These are phyloP conservation scores for Cyclotella choctawhatcheeana DNA, from an alignment of 108 stramenopile species.

Conservation along the genomic window DNA sequence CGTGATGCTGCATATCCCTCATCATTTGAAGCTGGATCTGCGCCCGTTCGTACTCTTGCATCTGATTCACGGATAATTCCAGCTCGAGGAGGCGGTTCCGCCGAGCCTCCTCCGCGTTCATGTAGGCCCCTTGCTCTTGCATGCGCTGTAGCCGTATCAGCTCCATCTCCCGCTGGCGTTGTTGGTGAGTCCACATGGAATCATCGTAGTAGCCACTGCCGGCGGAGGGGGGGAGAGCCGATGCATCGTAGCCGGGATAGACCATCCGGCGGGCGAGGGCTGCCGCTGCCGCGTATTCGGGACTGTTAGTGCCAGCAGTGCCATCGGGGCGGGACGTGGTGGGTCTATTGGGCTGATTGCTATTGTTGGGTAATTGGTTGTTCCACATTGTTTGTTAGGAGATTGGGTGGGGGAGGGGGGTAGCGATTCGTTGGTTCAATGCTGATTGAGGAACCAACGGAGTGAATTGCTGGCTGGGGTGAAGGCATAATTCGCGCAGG, in stretches of 20 bases:
- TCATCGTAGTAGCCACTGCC: slow-evolving; percentile 12
- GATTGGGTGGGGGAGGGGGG: background rate
- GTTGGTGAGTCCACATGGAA: slow-evolving; percentile 20
- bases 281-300: slow-evolving; percentile 40
- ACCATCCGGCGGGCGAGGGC: slow-evolving; percentile 45
- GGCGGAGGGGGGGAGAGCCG: slow-evolving; percentile 8
- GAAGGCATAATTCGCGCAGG: no score
- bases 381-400: slow-evolving; percentile 28
- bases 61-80: slow-evolving; percentile 33
- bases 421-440: background rate
- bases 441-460: no score
- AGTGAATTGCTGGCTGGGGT: no score
- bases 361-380: slow-evolving; percentile 19
- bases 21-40: slow-evolving; percentile 43
- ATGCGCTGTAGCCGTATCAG: slow-evolving; percentile 44
- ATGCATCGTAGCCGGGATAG: slow-evolving; percentile 32
- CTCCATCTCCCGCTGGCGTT: slow-evolving; percentile 35
- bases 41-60: slow-evolving; percentile 39
- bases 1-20: slow-evolving; percentile 43
- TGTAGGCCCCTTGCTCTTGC: slow-evolving; percentile 40
- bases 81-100: slow-evolving; percentile 37
- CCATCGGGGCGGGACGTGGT: background rate
- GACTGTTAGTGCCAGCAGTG: slow-evolving; percentile 19
- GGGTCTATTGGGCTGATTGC: no score
- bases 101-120: slow-evolving; percentile 17